Base-by-base conservation (phyloP, 192 early-diverging fungal species). In the Backusella psychrophila region DNA sequence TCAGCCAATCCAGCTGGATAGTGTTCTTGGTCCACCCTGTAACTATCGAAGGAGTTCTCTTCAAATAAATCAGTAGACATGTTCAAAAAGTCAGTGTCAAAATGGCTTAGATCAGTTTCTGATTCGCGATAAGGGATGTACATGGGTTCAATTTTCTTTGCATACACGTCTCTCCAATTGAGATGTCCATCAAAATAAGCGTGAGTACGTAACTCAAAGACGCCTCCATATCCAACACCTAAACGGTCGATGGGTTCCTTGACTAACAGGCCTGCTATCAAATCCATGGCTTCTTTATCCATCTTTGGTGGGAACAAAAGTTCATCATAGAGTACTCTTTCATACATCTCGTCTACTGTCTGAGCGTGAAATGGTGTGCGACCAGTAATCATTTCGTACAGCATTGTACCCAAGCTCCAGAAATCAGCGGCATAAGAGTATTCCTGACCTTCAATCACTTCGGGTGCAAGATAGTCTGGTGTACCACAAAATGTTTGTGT, bases 341-440 rank as follows among this genome's bases (percentile, higher is more conserved):
- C 82, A 74, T 90, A 90, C 90, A 91, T 91, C 4, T 82, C 79
- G 8, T 79, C 73, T 67, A 86, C 86, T n/a, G 86, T 85, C 19
- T 88, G 86, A 23, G 87, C 88, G 85, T 87, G 88, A 73, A 87
- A 90, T 8, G 89, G 89, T 0, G 88, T 88, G 69, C 81, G 80
- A 6, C 97, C 96, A 0, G 92, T 91, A 23, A 98, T 79, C 95
- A 99, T 97, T 77, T 96, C 94, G 72, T 91, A 99, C 12, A 98
- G 77, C 78, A 99, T 85, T 14, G 96, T 89, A n/a, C 97, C 97
- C 71, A 97, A 84, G 53, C 90, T 91, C 97, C 97, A 99, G 85
- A 91, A 96, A 82, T 99, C 97, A 1, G 97, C 93, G 39, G 88
- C 89, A 56, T 86, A 88, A 29, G 88, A 91, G 67, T 94, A 95